Evolutionary conservation across 2,329 filamentous ascomycete genomes (phyloP).

Genomic region (Pseudogymnoascus sp.): DNA sequence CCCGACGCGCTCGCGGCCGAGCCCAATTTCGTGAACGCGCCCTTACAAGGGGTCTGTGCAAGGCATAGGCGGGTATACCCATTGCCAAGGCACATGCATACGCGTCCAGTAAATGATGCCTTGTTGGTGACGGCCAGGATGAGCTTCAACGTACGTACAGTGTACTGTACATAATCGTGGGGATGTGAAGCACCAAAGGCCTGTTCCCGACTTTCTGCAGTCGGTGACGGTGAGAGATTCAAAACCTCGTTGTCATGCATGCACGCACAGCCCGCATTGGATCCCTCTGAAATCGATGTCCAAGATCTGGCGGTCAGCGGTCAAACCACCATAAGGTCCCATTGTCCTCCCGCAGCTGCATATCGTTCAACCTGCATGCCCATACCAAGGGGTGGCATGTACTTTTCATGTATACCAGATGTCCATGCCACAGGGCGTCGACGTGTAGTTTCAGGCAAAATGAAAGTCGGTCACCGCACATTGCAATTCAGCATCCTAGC

Average conservation of each 20-base stretch:
- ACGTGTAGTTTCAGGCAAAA: conserved; percentile 8
- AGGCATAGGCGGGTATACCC: not conserved
- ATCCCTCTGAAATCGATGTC: not conserved
- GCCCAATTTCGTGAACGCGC: not conserved
- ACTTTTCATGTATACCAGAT: not conserved
- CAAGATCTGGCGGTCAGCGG: conserved; percentile 3
- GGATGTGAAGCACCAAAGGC: not conserved
- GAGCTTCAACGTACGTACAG: not conserved
- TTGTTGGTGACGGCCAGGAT: not conserved
- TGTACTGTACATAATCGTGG: not conserved
- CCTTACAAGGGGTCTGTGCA: not conserved
- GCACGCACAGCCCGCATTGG: not conserved
- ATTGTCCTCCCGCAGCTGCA: not conserved
- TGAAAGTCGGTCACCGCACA: not conserved
- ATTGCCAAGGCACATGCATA: conserved; percentile 1
- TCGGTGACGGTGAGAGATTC: conserved; percentile 3
- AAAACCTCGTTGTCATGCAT: not conserved
- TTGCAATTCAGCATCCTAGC: not conserved
- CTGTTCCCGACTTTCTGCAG: conserved; percentile 7
- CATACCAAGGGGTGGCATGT: not conserved
- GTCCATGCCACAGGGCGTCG: not conserved
- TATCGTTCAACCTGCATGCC: not conserved
- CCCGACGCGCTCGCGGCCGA: not conserved
- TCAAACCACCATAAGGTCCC: conserved; percentile 1
- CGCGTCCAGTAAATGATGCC: conserved; percentile 2